These are phyloP conservation scores for Kazachstania psychrophila DNA, from an alignment of 805 yeast genomes.

Conservation along the genomic window DNA sequence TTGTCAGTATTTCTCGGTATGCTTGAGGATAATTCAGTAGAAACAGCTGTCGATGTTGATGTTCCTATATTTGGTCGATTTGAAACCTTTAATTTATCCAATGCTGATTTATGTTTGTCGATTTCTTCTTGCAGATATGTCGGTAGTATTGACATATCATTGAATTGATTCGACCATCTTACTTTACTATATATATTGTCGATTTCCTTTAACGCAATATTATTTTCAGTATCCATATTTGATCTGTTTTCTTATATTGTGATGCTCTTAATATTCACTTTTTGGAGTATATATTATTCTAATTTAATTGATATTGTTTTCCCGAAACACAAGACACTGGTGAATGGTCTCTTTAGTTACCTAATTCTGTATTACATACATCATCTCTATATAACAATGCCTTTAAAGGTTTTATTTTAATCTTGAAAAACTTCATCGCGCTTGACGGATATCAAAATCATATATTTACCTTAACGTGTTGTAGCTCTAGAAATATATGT, in stretches of 20 bases:
- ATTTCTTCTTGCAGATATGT: conserved; percentile 21
- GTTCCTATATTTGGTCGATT: too few relatives aligned
- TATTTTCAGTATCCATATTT: neutral
- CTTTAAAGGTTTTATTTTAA: too few relatives aligned
- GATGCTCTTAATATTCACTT: neutral
- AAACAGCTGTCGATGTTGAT: neutral
- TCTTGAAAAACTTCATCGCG: too few relatives aligned
- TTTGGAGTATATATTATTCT: too few relatives aligned
- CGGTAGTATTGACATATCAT: conserved; percentile 22
- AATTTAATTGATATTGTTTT: neutral
- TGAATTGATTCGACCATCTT: conserved; percentile 28
- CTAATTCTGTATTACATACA: too few relatives aligned
- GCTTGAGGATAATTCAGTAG: neutral
- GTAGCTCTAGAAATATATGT: too few relatives aligned
- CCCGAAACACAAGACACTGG: too few relatives aligned
- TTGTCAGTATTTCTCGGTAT: neutral
- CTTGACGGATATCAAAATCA: too few relatives aligned
- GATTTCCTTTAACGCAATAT: conserved; percentile 9
- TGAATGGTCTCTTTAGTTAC: too few relatives aligned
- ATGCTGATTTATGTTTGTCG: conserved; percentile 10
- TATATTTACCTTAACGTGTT: too few relatives aligned
- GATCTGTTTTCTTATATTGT: neutral
- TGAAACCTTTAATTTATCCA: neutral
- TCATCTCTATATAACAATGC: too few relatives aligned
- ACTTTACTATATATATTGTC: conserved; percentile 23